Base-by-base conservation (phyloP, 169 alveolate genomes). In the Theileria luwenshuni region DNA sequence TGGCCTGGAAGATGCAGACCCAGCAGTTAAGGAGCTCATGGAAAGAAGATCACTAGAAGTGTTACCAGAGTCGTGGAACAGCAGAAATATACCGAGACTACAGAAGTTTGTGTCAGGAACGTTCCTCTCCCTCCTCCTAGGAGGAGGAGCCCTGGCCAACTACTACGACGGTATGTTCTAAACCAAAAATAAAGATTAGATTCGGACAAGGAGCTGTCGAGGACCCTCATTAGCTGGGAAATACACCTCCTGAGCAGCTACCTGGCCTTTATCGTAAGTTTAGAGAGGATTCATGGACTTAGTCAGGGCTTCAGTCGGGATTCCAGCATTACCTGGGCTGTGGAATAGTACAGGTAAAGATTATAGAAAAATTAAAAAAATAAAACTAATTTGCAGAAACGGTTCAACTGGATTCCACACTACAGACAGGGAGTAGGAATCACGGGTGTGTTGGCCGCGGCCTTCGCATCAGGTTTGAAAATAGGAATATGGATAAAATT, bases 351-450 rank as follows among this genome's bases (percentile, higher is more conserved):
- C 83, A 74, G 76, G 83, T 79, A 49, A 49, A 30, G 3, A 12
- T 3, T 54, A 62, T 19, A 6, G 49, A 10, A 15, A 19, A 17
- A 8, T n/a, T 1, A 30, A 28, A 10, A 1, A 42, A 38, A 30
- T 6, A 17, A 7, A 15, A 19, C 8, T 47, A 38, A 0, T 13
- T n/a, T 70, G 8, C 63, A 79, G 83, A 27, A 83, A 33, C 32
- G 89, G 42, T 81, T 81, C 48, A 33, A 69, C 56, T 81, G 89
- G 89, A 73, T 73, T 23, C 83, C 84, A 10, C 89, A 81, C 51
- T 72, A 73, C 45, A 73, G 74, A 61, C 89, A 81, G n/a, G 65
- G 60, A 17, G 64, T 72, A 32, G 62, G 77, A 28, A 47, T 81
- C 6, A 65, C 89, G 15, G 89, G 84, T 5, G 80, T 81, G 8